Evolutionary conservation across 148 eudicot genomes (phyloP).

Genomic region (Fagopyrum tataricum): DNA sequence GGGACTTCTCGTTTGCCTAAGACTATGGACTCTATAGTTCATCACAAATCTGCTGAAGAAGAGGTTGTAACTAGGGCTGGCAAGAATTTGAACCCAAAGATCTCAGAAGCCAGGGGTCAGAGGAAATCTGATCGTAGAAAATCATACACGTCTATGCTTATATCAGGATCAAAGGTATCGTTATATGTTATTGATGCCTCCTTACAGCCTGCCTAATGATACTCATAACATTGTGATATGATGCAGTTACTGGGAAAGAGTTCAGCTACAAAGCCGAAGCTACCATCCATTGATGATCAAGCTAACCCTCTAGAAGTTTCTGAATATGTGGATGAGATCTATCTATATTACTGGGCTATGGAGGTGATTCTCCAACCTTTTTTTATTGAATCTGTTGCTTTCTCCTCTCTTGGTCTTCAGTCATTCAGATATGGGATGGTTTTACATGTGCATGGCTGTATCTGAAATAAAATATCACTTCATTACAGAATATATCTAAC

Average conservation of each 20-base stretch:
- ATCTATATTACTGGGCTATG: conserved; percentile 76
- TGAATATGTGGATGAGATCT: conserved; percentile 92
- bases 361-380: conserved; percentile 43
- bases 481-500: not conserved
- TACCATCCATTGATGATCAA: conserved; percentile 61
- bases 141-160: conserved; percentile 58
- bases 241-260: conserved; percentile 44
- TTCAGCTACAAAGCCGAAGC: conserved; percentile 25
- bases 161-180: conserved; percentile 67
- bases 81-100: conserved; percentile 18
- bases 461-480: not conserved
- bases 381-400: not conserved
- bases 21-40: conserved; percentile 17
- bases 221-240: conserved; percentile 1
- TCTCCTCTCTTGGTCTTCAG: not conserved
- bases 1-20: conserved; percentile 20
- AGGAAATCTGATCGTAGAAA: conserved; percentile 64
- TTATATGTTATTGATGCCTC: not conserved
- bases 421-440: not conserved
- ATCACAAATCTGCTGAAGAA: conserved; percentile 23
- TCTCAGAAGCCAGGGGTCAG: conserved; percentile 20
- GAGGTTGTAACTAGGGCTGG: conserved; percentile 21
- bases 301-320: conserved; percentile 82
- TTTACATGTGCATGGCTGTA: not conserved
- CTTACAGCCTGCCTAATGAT: not conserved